Percentiles rank a stretch among this genome's conserved stretches.
Evolutionary conservation across 176 grass and related monocot species (phyloP).

Genomic region (Dendrocalamus sinicus): DNA sequence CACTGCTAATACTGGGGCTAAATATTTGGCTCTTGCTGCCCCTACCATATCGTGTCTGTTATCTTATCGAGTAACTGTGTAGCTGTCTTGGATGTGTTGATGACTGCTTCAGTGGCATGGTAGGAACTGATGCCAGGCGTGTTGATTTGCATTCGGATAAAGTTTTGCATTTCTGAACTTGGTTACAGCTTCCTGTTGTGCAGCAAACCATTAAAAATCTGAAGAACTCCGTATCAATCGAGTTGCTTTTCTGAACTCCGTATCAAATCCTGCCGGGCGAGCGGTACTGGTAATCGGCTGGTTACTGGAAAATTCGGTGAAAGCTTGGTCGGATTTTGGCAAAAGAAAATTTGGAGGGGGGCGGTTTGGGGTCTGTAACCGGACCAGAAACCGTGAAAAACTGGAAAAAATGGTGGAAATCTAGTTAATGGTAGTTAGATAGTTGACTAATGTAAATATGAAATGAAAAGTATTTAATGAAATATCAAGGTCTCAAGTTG

Average conservation of each 20-base stretch:
- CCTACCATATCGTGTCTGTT: not conserved
- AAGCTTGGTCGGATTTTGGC: no score
- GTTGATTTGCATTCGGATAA: not conserved
- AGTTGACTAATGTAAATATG: no score
- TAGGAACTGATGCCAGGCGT: not conserved
- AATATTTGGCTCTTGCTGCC: not conserved
- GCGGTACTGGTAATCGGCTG: no score
- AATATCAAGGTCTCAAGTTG: no score
- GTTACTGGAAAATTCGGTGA: no score
- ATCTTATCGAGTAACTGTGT: not conserved
- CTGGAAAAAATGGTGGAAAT: no score
- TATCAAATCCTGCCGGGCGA: no score
- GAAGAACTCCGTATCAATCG: not conserved
- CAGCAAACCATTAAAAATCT: not conserved
- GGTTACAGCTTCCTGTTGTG: not conserved
- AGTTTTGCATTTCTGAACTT: not conserved
- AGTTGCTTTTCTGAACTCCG: not conserved
- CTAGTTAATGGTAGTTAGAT: no score
- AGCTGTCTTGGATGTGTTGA: not conserved
- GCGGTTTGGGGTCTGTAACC: no score
- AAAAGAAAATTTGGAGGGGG: no score
- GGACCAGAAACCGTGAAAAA: no score
- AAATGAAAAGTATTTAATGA: no score
- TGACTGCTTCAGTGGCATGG: not conserved
- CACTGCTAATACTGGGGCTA: not conserved